Base-by-base conservation (phyloP, 306 rosid species). In the Acacia confusa region DNA sequence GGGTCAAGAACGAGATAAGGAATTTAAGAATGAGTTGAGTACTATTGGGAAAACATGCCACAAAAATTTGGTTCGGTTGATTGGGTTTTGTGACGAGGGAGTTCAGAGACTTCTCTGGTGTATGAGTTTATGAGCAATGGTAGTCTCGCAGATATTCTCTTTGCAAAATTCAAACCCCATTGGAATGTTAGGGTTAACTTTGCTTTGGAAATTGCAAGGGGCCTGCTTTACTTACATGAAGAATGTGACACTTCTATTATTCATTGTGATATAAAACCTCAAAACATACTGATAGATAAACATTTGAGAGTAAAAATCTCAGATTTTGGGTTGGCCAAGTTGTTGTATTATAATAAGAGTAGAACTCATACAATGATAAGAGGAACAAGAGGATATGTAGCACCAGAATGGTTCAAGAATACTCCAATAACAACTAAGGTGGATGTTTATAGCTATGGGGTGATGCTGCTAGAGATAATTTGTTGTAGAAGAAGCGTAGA, bases 371-470 rank as follows among this genome's bases (percentile, higher is more conserved):
- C 90, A 0, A 85, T 84, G 85, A 78, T 85, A 10, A 82, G 90
- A 47, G 91, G 91, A 80, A 88, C 91, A 1, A 40, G 67, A 36
- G 91, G 88, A 52, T 85, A 88, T 44, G 91, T 88, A 6, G 87
- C 91, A 53, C 88, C 87, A 19, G 91, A 88, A 34, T 88, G 91
- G 91, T 88, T 83, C 72, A 88, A 81, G 64, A 88, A 79, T 83
- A 82, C 83, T 44, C 80, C 85, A 2, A 88, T 88, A 74, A 88
- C 91, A 0, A 57, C 70, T 44, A 88, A 88, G 53, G 91, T 88
- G 32, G 91, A 88, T 75, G 87, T 88, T 61, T 88, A 88, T 30
- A 88, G 91, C 53, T 88, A 80, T 55, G 91, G 91, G 9, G 82
- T 73, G 3, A 77, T 88, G 84, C 72, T 85, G 71, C 28, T 88